These are phyloP conservation scores for Botrytis aclada DNA, from an alignment of 2,329 filamentous ascomycete species.

Conservation along the genomic window DNA sequence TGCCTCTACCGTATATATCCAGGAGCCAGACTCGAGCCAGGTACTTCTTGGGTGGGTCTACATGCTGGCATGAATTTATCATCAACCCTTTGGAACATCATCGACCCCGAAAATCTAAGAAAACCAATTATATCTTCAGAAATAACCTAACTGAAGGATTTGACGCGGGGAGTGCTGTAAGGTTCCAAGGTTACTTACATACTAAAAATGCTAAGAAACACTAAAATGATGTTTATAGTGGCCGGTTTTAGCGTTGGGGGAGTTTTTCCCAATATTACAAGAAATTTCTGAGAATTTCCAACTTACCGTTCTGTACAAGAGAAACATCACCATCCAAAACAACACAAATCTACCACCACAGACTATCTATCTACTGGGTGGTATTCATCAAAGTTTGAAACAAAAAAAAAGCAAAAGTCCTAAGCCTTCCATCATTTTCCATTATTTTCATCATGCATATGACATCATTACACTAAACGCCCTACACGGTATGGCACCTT, in stretches of 20 bases:
- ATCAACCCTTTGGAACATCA: background rate
- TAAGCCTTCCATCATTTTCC: background rate
- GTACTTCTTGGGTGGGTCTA: background rate
- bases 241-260: background rate
- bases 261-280: background rate
- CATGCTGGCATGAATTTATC: background rate
- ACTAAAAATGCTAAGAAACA: background rate
- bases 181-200: too few species aligned
- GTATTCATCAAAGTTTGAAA: background rate
- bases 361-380: background rate
- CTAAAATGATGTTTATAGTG: background rate
- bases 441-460: background rate
- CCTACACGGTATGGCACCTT: background rate
- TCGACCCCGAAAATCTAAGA: background rate
- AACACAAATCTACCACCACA: background rate
- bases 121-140: background rate
- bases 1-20: background rate
- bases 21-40: too few species aligned
- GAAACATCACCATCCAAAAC: background rate
- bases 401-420: background rate
- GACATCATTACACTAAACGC: background rate
- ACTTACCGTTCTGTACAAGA: background rate
- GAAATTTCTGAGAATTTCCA: too few species aligned
- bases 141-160: background rate
- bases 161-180: background rate